Conservation (phyloP, 345 rosid species). For the Gossypium bickii region DNA sequence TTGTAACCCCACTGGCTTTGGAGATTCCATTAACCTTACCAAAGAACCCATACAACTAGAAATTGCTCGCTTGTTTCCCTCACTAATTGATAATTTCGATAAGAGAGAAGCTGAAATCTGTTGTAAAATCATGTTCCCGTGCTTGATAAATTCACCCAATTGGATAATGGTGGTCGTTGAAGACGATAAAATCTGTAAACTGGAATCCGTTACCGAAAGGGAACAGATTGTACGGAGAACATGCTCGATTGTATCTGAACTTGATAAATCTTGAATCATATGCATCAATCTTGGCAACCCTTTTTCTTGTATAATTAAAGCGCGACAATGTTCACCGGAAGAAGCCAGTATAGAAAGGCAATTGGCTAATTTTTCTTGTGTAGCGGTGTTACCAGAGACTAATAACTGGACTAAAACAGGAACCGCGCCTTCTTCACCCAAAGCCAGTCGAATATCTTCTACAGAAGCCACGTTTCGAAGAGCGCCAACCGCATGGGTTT, state of each 20-base stretch:
- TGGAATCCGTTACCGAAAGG: slow-evolving; percentile 33
- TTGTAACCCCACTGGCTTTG: slow-evolving; percentile 72
- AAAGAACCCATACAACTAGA: slow-evolving; percentile 50
- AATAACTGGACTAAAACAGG: slow-evolving; percentile 51
- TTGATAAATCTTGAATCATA: slow-evolving; percentile 36
- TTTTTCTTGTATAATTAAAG: slow-evolving; percentile 51
- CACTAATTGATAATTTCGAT: slow-evolving; percentile 45
- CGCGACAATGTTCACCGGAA: slow-evolving; percentile 55
- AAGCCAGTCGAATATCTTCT: slow-evolving; percentile 47
- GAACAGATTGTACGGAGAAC: slow-evolving; percentile 43
- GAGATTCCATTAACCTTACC: slow-evolving; percentile 56
- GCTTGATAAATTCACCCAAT: slow-evolving; percentile 56
- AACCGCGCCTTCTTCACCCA: slow-evolving; percentile 72
- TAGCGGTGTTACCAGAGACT: slow-evolving; percentile 31
- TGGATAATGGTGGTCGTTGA: slow-evolving; percentile 53
- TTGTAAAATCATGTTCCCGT: slow-evolving; percentile 44
- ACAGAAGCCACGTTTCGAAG: slow-evolving; percentile 53
- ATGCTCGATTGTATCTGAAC: slow-evolving; percentile 46
- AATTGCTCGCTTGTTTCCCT: slow-evolving; percentile 71
- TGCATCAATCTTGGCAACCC: slow-evolving; percentile 58
- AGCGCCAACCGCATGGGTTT: slow-evolving; percentile 56
- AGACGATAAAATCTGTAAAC: slow-evolving; percentile 41
- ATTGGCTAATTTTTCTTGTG: slow-evolving; percentile 48
- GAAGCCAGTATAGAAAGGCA: slow-evolving; percentile 54
- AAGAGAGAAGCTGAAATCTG: slow-evolving; percentile 54